phyloP scores from a whole-genome alignment of 306 rosid genomes.

The Dalbergia cultrata region DNA sequence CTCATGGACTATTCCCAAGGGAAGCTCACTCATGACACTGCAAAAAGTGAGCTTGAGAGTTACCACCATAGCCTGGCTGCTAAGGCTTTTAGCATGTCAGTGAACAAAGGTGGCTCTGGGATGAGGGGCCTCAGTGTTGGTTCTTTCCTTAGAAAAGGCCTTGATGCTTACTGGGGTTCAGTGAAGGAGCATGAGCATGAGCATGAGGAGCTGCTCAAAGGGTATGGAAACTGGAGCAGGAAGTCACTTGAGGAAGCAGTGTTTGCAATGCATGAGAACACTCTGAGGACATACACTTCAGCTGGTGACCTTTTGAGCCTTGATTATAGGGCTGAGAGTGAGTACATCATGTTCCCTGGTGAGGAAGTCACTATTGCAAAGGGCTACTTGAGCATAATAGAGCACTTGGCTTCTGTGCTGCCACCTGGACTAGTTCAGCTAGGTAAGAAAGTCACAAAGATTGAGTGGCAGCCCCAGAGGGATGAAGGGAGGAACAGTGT shows the following conservation, averaged over 20 bases:
- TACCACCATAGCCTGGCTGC: slow-evolving; percentile 42
- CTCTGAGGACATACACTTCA: slow-evolving; percentile 87
- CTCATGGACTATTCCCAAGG: slow-evolving; percentile 82
- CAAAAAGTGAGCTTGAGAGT: slow-evolving; percentile 41
- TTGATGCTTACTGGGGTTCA: slow-evolving; percentile 64
- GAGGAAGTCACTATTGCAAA: slow-evolving; percentile 89
- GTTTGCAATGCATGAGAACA: slow-evolving; percentile 81
- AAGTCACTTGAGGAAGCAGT: slow-evolving; percentile 71
- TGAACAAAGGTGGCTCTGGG: slow-evolving; percentile 43
- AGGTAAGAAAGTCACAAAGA: slow-evolving; percentile 65
- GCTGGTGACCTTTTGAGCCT: slow-evolving; percentile 76
- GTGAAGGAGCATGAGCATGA: slow-evolving; percentile 46
- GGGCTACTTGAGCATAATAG: slow-evolving; percentile 80
- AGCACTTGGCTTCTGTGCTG: slow-evolving; percentile 74
- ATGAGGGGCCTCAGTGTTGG: slow-evolving; percentile 63
- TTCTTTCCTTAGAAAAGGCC: slow-evolving; percentile 70
- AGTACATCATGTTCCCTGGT: slow-evolving; percentile 87
- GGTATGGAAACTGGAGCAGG: slow-evolving; percentile 69
- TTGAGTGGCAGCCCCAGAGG: slow-evolving; percentile 73
- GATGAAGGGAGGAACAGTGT: slow-evolving; percentile 1
- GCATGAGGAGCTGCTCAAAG: slow-evolving; percentile 45
- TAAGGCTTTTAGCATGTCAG: slow-evolving; percentile 49
- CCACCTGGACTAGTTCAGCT: slow-evolving; percentile 82
- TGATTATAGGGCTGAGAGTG: slow-evolving; percentile 85
- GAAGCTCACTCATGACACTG: slow-evolving; percentile 47